Evolutionary conservation across 140 eudicot genomes (phyloP).

Genomic region (Flaveria floridana): DNA sequence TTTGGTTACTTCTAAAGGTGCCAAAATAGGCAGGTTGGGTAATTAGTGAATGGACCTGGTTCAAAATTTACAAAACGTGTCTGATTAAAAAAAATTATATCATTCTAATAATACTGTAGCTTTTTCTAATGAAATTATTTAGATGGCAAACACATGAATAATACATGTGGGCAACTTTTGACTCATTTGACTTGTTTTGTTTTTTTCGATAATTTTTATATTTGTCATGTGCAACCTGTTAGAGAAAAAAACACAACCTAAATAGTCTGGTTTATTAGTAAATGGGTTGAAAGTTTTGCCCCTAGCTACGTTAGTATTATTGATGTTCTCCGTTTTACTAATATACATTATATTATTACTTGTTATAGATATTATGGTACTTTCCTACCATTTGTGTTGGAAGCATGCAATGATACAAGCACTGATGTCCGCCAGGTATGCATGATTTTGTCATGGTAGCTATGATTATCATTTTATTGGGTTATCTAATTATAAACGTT

Average conservation of each 20-base stretch:
- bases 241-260: background rate
- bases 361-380: conserved; percentile 52
- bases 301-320: background rate
- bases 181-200: background rate
- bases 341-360: conserved; percentile 23
- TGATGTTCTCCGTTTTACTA: conserved; percentile 1
- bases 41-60: background rate
- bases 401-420: conserved; percentile 63
- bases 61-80: background rate
- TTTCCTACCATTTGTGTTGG: conserved; percentile 58
- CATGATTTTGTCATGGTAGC: background rate
- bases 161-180: background rate
- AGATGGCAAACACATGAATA: background rate
- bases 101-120: background rate
- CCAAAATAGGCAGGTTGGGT: background rate
- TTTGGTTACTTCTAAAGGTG: conserved; percentile 7
- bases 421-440: conserved; percentile 65
- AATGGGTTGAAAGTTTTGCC: background rate
- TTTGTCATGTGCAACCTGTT: background rate
- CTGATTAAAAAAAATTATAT: background rate
- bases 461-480: background rate
- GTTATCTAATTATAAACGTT: background rate
- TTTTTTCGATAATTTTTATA: too few species aligned
- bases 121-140: background rate
- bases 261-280: background rate